These are phyloP conservation scores for Phialocephala subalpina DNA, from an alignment of 2,329 filamentous ascomycete genomes.

Conservation along the genomic window DNA sequence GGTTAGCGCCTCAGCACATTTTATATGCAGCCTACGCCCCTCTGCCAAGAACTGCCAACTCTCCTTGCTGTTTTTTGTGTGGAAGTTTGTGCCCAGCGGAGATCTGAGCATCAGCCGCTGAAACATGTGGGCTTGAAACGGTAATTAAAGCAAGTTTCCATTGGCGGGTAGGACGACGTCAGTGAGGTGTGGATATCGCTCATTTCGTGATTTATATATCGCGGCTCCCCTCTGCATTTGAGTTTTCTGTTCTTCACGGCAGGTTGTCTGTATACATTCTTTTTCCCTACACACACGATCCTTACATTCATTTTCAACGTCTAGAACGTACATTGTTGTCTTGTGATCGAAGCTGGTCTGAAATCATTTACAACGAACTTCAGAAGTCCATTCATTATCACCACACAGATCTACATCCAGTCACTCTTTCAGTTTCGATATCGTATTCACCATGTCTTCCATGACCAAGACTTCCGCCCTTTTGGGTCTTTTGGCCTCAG, in stretches of 20 bases:
- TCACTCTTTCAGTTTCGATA: slow-evolving; percentile 9
- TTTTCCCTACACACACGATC: slow-evolving; percentile 11
- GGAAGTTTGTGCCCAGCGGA: not conserved
- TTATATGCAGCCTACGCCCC: slow-evolving; percentile 1
- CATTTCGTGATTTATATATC: slow-evolving; percentile 15
- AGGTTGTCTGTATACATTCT: slow-evolving; percentile 19
- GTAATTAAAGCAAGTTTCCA: not conserved
- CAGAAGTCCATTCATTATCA: slow-evolving; percentile 14
- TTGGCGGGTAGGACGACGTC: not conserved
- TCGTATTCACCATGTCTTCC: slow-evolving; percentile 32
- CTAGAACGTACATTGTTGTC: slow-evolving; percentile 19
- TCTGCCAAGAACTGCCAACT: slow-evolving; percentile 4
- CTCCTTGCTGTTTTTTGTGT: not conserved
- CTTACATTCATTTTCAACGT: slow-evolving; percentile 11
- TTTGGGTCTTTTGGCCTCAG: slow-evolving; percentile 42
- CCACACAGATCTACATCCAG: slow-evolving; percentile 8
- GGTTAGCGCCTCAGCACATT: slow-evolving; percentile 9
- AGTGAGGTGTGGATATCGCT: slow-evolving; percentile 6
- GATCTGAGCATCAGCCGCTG: not conserved
- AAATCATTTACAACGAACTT: slow-evolving; percentile 9
- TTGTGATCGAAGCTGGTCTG: slow-evolving; percentile 23
- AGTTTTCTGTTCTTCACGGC: slow-evolving; percentile 14
- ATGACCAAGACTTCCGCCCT: slow-evolving; percentile 29
- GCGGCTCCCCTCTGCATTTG: slow-evolving; percentile 2
- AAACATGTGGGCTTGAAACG: not conserved